phyloP scores from a whole-genome alignment of 768 basidiomycete species.

The Suillus brevipes region DNA sequence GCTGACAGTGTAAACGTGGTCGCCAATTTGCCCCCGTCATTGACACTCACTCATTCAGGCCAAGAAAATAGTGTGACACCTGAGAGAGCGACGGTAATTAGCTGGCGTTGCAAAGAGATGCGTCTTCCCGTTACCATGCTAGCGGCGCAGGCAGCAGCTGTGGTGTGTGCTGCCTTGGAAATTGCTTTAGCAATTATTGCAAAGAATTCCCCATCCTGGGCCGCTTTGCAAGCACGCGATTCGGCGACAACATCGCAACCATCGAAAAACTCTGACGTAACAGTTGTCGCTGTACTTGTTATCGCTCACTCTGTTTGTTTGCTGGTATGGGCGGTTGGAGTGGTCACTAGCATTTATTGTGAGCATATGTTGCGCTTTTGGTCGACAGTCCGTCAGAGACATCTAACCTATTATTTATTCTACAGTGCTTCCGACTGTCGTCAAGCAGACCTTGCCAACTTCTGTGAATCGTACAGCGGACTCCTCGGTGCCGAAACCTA shows the following conservation, averaged over 20 bases:
- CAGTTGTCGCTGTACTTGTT: constrained; percentile 12
- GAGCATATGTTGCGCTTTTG: constrained; percentile 3
- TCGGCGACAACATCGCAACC: background rate
- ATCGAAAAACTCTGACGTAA: constrained; percentile 1
- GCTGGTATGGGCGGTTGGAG: constrained; percentile 25
- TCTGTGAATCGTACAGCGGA: background rate
- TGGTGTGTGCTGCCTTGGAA: constrained; percentile 24
- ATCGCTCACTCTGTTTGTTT: constrained; percentile 23
- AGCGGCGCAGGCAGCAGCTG: constrained; percentile 22
- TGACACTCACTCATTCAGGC: constrained; percentile 1
- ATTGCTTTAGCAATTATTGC: constrained; percentile 16
- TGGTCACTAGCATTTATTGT: constrained; percentile 24
- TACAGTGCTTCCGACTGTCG: constrained; percentile 1
- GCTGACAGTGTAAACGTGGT: background rate
- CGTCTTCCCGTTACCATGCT: constrained; percentile 18
- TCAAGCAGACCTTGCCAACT: background rate
- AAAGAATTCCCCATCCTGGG: background rate
- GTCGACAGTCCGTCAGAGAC: background rate
- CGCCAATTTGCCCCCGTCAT: constrained; percentile 10
- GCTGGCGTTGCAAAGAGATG: background rate
- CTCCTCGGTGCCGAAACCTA: background rate
- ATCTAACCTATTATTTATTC: background rate
- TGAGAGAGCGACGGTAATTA: background rate
- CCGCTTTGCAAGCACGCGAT: background rate
- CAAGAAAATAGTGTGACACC: background rate